A percentile compares a stretch with the other conserved stretches of the same genome.
phyloP scores from a whole-genome alignment of 73 alveolate species.

The Blepharisma stoltei region DNA sequence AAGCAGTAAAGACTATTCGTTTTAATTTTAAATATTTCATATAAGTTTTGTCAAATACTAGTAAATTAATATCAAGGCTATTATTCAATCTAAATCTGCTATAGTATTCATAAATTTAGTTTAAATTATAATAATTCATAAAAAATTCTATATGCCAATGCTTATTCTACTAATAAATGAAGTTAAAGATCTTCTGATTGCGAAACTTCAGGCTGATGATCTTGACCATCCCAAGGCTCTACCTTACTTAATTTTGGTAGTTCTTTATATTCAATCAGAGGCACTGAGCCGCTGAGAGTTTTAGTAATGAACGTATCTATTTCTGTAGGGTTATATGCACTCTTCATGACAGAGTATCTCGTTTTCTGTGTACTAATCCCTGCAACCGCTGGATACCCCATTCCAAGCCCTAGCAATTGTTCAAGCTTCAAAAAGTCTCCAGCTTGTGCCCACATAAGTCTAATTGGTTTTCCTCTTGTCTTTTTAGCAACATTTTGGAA shows the following conservation, averaged over 20 bases:
- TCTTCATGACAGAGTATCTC: conserved; percentile 38
- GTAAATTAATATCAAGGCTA: too few species aligned
- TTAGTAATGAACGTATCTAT: conserved; percentile 33
- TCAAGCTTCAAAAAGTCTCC: conserved; percentile 90
- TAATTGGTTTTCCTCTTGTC: conserved; percentile 79
- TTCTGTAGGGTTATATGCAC: conserved; percentile 40
- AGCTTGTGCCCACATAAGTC: conserved; percentile 88
- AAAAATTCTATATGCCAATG: too few species aligned
- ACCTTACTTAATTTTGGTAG: background rate
- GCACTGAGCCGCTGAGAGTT: background rate
- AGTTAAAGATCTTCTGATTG: too few species aligned
- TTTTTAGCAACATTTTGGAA: conserved; percentile 71
- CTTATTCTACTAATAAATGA: too few species aligned
- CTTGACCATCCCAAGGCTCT: too few species aligned
- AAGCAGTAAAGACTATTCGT: too few species aligned
- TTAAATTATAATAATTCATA: too few species aligned
- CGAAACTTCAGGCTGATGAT: too few species aligned
- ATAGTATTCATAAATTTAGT: too few species aligned
- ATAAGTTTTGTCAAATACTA: too few species aligned
- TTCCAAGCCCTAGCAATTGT: conserved; percentile 73
- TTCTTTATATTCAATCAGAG: conserved; percentile 2
- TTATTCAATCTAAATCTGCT: too few species aligned
- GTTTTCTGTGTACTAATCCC: conserved; percentile 57
- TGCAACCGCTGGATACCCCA: conserved; percentile 91
- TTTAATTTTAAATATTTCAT: too few species aligned